Evolutionary conservation across 2,329 filamentous ascomycete species (phyloP).

Genomic region (Trichoderma gracile): DNA sequence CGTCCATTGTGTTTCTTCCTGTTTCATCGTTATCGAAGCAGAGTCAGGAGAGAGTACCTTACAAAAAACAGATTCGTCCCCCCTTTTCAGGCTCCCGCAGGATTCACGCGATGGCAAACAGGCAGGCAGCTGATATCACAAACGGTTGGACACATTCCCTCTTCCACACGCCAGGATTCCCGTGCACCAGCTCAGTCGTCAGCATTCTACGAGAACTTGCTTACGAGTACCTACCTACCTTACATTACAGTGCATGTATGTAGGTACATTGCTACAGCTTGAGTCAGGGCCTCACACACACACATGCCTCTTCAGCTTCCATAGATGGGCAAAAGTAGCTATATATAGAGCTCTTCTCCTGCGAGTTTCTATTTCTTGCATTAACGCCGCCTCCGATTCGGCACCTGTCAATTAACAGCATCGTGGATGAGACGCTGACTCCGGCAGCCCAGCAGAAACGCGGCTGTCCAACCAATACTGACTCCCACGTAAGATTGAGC

Average conservation of each 20-base stretch:
- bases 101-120: too few species aligned
- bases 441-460: not conserved
- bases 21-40: not conserved
- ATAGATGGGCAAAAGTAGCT: not conserved
- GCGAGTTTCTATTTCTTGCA: not conserved
- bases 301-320: not conserved
- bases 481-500: not conserved
- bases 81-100: not conserved
- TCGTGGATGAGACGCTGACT: conserved; percentile 12
- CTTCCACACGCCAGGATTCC: not conserved
- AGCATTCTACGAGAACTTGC: not conserved
- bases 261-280: not conserved
- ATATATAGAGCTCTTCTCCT: not conserved
- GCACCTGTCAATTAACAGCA: not conserved
- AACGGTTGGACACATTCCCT: not conserved
- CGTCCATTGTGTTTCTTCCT: too few species aligned
- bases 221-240: not conserved
- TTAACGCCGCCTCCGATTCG: conserved; percentile 4
- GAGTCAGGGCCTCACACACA: not conserved
- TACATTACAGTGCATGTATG: too few species aligned
- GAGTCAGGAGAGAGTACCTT: conserved; percentile 2
- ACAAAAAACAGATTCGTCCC: not conserved
- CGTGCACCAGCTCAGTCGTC: conserved; percentile 2
- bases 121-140: not conserved
- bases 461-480: not conserved